Base-by-base conservation (phyloP, 495 filamentous ascomycete genomes). In the Penicillium steckii region DNA sequence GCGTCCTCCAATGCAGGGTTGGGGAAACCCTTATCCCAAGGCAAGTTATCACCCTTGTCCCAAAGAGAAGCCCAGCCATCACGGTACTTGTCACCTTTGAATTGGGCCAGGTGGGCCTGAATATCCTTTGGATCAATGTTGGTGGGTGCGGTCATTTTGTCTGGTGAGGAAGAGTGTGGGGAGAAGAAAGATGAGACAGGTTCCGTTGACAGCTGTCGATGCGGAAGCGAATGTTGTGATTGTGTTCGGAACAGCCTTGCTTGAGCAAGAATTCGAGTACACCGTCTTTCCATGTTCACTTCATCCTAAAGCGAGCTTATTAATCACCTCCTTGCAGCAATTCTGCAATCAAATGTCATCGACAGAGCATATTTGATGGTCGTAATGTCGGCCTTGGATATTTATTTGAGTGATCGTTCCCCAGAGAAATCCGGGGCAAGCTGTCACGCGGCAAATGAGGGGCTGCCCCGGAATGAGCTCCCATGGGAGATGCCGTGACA, bases 11-110 rank as follows among this genome's bases (percentile, higher is more conserved):
- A 74, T 1, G 87, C 88, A 22, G 82, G 80, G 53, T 81, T 86
- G 10, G 85, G 82, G 29, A 71, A 69, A 18, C 85, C 85, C 19
- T 79, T 75, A 57, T 91, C 87, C 86, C 85, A 90, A 18, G 85
- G 85, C n/a, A 84, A 68, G 61, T 76, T 80, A 41, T 76, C 72
- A 41, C 80, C 78, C 41, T 77, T 73, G 30, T 76, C 68, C 85
- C 86, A 91, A 8, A 88, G 74, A 1, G 72, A 65, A 43, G 83
- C 78, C 87, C 87, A 90, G 53, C 71, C 71, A 7, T 72, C 50
- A 29, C 65, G 50, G 30, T 74, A 72, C 4, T 46, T 60, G 30
- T 66, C 62, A 22, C 59, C 65, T 43, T 64, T 41, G 55, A 60
- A 68, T 26, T 63, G 59, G 57, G 68, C 63, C 35, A 67, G 53